Base-by-base conservation (phyloP, 352 stramenopile genomes). In the Nothophytophthora sp. region DNA sequence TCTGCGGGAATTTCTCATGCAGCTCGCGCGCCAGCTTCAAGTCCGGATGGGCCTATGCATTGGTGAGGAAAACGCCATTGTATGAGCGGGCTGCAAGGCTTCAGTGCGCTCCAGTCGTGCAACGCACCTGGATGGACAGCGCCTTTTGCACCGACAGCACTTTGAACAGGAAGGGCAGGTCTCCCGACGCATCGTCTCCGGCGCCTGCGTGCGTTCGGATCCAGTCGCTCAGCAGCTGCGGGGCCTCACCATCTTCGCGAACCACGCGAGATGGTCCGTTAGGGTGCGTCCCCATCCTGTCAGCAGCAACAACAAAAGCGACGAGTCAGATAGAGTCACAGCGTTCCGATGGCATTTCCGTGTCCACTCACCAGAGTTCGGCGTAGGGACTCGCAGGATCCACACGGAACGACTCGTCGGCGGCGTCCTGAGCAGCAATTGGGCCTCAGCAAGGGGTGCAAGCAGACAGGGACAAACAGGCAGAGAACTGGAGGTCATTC, bases 141-240 rank as follows among this genome's bases (percentile, higher is more conserved):
- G 96, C 96, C 55, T 99, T 99, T n/a, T 90, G 78, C 19, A 99
- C 96, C 29, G 83, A 98, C 24, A 99, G 68, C 24, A 99, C 94
- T 67, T 99, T 99, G 71, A 99, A 99, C 34, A 99, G 73, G 68
- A 98, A 99, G 1, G 97, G 96, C 23, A 99, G 64, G 29, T 98
- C 92, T 7, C 73, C 69, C 0, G 70, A 65, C 7, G 67, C 60
- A 7, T 56, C 42, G 15, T 68, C 71, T 11, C 76, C 56, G 9
- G 58, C 62, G 19, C 68, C 59, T n/a, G 70, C 67, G 43, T 91
- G 56, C 9, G 32, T 53, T 50, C 76, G 49, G 23, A 55, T 55
- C 48, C 50, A 76, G 25, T 95, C 86, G 39, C 81, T 84, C 44
- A 97, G 59, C 27, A 90, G 40, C 48, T 78, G 69, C 11, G 63